Base-by-base conservation (phyloP, 31 red algal species). In the Asparagopsis taxiformis region DNA sequence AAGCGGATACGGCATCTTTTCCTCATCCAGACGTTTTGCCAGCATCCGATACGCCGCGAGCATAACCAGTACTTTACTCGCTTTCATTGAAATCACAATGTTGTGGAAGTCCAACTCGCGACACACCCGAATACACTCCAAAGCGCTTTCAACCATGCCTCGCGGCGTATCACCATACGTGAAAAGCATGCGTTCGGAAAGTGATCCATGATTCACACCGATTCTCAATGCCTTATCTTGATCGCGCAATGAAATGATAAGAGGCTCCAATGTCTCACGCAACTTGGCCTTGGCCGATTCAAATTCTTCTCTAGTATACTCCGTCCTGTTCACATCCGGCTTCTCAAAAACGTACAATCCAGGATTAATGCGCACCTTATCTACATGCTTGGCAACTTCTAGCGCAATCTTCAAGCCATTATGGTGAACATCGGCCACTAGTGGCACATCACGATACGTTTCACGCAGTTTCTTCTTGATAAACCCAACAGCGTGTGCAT, bases 291-390 rank as follows among this genome's bases (percentile, higher is more conserved):
- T 74, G 22, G 70, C 87, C 31, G 24, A 31, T 34, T 99, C 65
- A 76, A 90, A 99, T 53, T 95, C 84, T 30, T 89, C 80, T 1
- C 60, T 31, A 9, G 76, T 91, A 62, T 99, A 99, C 70, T 99
- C 97, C 23, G 76, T 88, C 17, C 88, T 70, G 24, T 83, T 90
- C 8, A 67, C 32, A 39, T 92, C 80, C 31, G 78, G 75, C 55
- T 93, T 93, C 51, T 99, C 85, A 77, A 88, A 89, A 35, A 93
- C 97, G 48, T 99, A 99, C 37, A 90, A 43, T 23, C 97, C 97
- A 21, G 97, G 97, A 57, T 99, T 99, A 53, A 99, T 93, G 25
- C 97, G 92, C 55, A 99, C 93, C 88, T 99, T 99, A 28, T 99
- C 97, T 7, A 99, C 92, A 65, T 91, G 79, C 58, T 99, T 96